Evolutionary conservation across 2,329 filamentous ascomycete genomes (phyloP), one percentile per base, ranked within the genome.

Genomic region (Fusarium graminum): DNA sequence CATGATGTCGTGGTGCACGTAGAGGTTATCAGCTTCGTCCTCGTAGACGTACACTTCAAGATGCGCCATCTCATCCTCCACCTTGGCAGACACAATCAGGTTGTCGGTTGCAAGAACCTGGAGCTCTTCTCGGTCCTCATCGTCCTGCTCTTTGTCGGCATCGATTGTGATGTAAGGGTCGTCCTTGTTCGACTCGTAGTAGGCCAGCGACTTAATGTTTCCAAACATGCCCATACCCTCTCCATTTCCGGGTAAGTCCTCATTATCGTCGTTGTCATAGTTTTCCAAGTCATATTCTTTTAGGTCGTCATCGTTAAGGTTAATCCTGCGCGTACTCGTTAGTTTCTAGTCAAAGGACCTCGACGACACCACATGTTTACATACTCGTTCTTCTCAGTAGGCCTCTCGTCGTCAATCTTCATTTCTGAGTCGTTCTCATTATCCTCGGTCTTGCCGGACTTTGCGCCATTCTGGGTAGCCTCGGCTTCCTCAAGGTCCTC

Each of bases 1-100:
- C 94, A 99, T 98, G 73, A 99, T 97, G 79, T 99, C 95, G 85
- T 99, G 95, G 81, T 99, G 95, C 25, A 99, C 94, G 78, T 99
- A 99, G 63, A 99, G 89, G 77, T 99, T 99, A 80, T 98, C 95
- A 42, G 90, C 92, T 64, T 88, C 88, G 72, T 98, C 95, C 79
- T 99, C 95, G 80, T 98, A 99, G 28, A 99, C 93, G 75, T 98
- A 97, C 19, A 98, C 91, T 78, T 99, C 95, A 26, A 99, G 84
- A 79, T 98, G 94, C 17, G 95, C 94, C 63, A 99, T 90, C 77
- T 99, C 95, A 73, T 99, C 95, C 79, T 99, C 95, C 50, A 98
- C 90, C 81, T 97, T 94, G 68, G 93, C 94, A 12, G 94, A 92
- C 45, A 99, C 83, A 32, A 99, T 85, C 61, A 99, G 83, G 77